Base-by-base conservation (phyloP, 2,329 filamentous ascomycete species). In the Aphanoascus verrucosus region DNA sequence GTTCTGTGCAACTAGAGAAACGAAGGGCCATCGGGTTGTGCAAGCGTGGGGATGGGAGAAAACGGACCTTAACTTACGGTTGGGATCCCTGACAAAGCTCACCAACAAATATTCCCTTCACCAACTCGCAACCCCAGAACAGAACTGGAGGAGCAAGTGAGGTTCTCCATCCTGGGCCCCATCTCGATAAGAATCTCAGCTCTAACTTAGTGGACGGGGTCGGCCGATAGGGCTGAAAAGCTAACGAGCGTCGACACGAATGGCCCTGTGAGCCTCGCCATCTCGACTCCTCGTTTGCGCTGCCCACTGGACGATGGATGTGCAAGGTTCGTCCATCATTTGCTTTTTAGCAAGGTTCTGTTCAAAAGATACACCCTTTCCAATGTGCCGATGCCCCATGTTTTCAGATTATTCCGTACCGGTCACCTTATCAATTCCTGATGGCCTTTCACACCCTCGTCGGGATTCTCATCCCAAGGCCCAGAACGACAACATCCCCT, bases 161-260 rank as follows among this genome's bases (percentile, higher is more conserved):
- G 2, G 31, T 17, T 14, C 14, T 34, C 40, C 23, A 19, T 43
- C 48, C 32, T 42, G 37, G 42, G 48, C 48, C 48, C 38, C 38
- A 9, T 17, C 28, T 48, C 3, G 19, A 23, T 2, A 40, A 5
- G 14, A 40, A 31, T 12, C 42, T 50, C 48, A 42, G 37, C 48
- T 23, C n/a, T n/a, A n/a, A n/a, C n/a, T 38, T 50, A 50, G 48
- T 42, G 42, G 48, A 38, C 42, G n/a, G 48, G 48, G 19, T 50
- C 48, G 34, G 48, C 48, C 48, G 48, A 43, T 50, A 50, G 48
- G 48, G 48, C 48, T 50, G 48, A 50, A 34, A 12, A 35, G 23
- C 48, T 50, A 41, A 28, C 14, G 3, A 42, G 47, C 37, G 28
- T 38, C 46, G 34, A 28, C 23, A 28, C 23, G 23, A 49, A 38